phyloP scores from a whole-genome alignment of 306 rosid genomes.

The Myrica gale region DNA sequence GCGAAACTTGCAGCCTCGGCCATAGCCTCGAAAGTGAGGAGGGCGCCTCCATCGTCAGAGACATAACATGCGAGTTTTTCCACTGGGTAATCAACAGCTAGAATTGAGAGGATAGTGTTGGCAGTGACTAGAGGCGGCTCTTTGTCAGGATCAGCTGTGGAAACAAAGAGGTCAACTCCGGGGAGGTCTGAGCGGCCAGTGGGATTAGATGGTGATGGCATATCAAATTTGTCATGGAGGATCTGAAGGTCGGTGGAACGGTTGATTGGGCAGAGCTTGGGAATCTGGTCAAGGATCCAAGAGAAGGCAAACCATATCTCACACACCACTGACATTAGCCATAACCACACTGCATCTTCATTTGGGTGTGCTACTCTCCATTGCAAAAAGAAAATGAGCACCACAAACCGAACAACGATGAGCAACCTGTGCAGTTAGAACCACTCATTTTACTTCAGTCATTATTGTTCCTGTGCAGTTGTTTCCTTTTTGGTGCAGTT shows the following conservation, averaged over 20 bases:
- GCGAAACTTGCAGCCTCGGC: conserved; percentile 97
- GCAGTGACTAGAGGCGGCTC: conserved; percentile 92
- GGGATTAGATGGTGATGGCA: conserved; percentile 51
- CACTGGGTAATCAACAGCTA: conserved; percentile 83
- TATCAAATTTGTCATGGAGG: conserved; percentile 67
- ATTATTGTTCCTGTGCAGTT: no score
- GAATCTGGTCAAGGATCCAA: conserved; percentile 90
- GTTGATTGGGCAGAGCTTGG: conserved; percentile 77
- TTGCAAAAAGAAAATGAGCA: conserved; percentile 61
- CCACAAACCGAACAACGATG: conserved; percentile 53
- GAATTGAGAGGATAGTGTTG: conserved; percentile 85
- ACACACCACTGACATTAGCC: conserved; percentile 82
- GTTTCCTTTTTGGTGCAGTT: no score
- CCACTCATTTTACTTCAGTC: no score
- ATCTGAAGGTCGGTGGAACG: conserved; percentile 73
- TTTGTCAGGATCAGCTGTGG: conserved; percentile 88
- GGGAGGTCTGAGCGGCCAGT: conserved; percentile 54
- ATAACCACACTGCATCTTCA: conserved; percentile 68
- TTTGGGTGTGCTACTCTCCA: conserved; percentile 81
- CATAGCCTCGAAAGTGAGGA: conserved; percentile 78
- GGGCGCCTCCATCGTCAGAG: conserved; percentile 90
- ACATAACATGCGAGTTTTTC: conserved; percentile 80
- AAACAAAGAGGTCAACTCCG: conserved; percentile 68
- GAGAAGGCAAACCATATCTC: conserved; percentile 95
- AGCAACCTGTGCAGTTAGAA: no score